Evolutionary conservation across 2,329 filamentous ascomycete genomes (phyloP).

Genomic region (Pleoardoris graminearum): DNA sequence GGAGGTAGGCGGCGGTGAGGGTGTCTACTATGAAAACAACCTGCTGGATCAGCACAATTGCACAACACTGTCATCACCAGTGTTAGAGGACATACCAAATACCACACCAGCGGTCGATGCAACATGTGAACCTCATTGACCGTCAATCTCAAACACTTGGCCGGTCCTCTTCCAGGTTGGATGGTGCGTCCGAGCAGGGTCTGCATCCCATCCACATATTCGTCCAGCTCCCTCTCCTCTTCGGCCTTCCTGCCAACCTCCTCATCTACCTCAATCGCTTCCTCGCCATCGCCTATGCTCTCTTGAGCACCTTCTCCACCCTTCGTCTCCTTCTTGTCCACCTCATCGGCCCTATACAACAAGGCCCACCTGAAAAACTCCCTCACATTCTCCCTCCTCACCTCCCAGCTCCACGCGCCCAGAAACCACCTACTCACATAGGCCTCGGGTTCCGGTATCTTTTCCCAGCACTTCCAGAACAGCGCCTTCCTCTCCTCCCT

Average conservation of each 20-base stretch:
- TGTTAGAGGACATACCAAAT: constrained; percentile 54
- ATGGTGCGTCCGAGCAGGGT: constrained; percentile 56
- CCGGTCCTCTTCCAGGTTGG: constrained; percentile 58
- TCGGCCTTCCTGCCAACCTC: constrained; percentile 9
- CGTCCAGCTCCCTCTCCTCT: constrained; percentile 58
- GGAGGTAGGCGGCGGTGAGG: constrained; percentile 47
- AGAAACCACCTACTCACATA: constrained; percentile 70
- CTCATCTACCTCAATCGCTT: constrained; percentile 16
- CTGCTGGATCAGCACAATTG: constrained; percentile 27
- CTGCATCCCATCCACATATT: constrained; percentile 60
- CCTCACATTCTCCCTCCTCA: constrained; percentile 68
- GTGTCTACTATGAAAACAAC: constrained; percentile 58
- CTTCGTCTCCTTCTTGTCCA: constrained; percentile 25
- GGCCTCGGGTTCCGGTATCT: constrained; percentile 57
- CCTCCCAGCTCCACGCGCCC: constrained; percentile 60
- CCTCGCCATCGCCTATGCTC: constrained; percentile 15
- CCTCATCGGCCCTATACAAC: constrained; percentile 56
- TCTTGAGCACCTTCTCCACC: constrained; percentile 16
- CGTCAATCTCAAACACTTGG: constrained; percentile 64
- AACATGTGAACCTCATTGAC: constrained; percentile 65
- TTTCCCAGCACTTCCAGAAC: constrained; percentile 60
- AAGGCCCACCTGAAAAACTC: constrained; percentile 72
- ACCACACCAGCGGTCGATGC: constrained; percentile 68
- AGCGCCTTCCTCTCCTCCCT: constrained; percentile 57
- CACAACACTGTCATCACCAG: not conserved